Evolutionary conservation across 1,284 basidiomycete species (phyloP), one percentile per base, ranked within the genome.

Genomic region (Phaffia rhodozyma): DNA sequence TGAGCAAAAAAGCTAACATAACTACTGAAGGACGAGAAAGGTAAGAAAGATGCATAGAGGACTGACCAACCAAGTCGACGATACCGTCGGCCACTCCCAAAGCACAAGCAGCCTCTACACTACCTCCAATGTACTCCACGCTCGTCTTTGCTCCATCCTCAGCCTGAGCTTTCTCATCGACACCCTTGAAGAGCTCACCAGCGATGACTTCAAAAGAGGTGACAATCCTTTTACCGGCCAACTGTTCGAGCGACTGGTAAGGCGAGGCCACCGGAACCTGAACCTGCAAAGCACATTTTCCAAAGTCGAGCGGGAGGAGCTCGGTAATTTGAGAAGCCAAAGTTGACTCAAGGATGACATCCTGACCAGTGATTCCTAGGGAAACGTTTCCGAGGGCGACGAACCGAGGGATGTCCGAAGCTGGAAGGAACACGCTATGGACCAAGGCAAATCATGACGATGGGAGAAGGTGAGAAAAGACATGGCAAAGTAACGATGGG

Each of bases 11-110:
- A 59, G 29, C 25, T 27, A 49, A 23, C 6, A 32, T 21, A 54
- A 48, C 48, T 27, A 5, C 16, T 11, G 34, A 3, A 32, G 29
- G 21, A 32, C 5, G 9, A 50, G 13, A 27, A 51, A 51, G 51
- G n/a, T 9, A 25, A 25, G 32, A 32, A 16, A 23, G 16, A 20
- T 1, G 32, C 34, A 16, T 25, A 56, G 55, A 59, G 2, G 13
- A 77, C 86, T 73, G 71, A 91, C 89, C 89, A 34, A 69, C 69
- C n/a, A 69, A 66, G 67, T 65, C 66, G 62, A 72, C 74, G 66
- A 99, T 97, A 25, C 93, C 96, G 77, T 98, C 96, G 1, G 96
- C 96, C 66, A 98, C 80, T 3, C 96, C 96, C 9, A 99, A 80
- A 1, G 94, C 85, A 77, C 96, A 99, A 21, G 96, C 96, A 2